Percentiles rank a stretch among this genome's conserved stretches.
phyloP scores from a whole-genome alignment of 768 basidiomycete genomes.

The Pleurotus sapidus region DNA sequence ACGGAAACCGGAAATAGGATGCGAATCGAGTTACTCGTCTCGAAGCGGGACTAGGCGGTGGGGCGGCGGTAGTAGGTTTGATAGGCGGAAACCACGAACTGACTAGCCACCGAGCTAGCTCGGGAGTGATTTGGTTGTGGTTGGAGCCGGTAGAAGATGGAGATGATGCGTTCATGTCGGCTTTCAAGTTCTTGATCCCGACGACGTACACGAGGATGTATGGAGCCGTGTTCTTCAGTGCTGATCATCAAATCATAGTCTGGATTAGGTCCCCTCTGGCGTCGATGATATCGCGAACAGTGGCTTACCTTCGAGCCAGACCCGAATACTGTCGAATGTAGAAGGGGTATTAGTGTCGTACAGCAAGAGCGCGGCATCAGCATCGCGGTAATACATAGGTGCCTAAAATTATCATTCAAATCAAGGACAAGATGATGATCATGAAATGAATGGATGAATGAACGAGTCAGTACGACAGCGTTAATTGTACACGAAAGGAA shows the following conservation, averaged over 20 bases:
- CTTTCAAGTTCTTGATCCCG: not conserved
- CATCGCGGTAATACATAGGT: slow-evolving; percentile 6
- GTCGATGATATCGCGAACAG: not conserved
- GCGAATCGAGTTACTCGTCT: not conserved
- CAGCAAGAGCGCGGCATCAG: not conserved
- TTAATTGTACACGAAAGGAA: no score
- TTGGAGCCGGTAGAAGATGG: no score
- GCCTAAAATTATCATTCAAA: not conserved
- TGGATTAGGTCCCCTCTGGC: no score
- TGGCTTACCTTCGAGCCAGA: slow-evolving; percentile 1
- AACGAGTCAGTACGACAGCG: no score
- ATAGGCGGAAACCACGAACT: slow-evolving; percentile 5
- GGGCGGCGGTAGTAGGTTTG: slow-evolving; percentile 2
- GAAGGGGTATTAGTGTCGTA: not conserved
- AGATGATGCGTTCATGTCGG: not conserved
- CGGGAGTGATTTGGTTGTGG: not conserved
- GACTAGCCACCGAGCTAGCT: not conserved
- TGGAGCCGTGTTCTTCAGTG: not conserved
- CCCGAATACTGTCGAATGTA: not conserved
- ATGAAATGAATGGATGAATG: no score
- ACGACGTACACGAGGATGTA: slow-evolving; percentile 5
- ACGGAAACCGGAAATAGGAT: not conserved
- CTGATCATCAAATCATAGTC: not conserved
- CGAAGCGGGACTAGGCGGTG: slow-evolving; percentile 1
- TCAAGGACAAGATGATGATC: no score